Conservation (phyloP, 148 eudicot genomes). For the Euryodendron excelsum region DNA sequence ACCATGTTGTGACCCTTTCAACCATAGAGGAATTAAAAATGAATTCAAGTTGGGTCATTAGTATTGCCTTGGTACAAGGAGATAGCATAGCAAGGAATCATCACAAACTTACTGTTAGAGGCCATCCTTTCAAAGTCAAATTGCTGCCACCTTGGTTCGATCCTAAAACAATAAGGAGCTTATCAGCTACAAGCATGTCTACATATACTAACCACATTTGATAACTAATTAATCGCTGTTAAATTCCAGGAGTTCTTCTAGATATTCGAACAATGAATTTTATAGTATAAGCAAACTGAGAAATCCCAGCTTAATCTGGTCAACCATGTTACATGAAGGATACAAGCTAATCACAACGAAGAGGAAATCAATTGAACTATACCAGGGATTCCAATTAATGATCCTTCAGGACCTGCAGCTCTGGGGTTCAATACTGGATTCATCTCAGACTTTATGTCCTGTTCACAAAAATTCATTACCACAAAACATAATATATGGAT, state of each 20-base stretch:
- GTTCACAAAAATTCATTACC: conserved; percentile 17
- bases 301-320: background rate
- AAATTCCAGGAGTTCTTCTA: background rate
- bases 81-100: background rate
- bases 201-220: background rate
- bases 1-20: background rate
- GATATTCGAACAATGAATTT: background rate
- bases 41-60: background rate
- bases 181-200: conserved; percentile 21
- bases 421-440: conserved; percentile 48
- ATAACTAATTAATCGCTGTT: background rate
- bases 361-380: conserved; percentile 1
- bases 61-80: background rate
- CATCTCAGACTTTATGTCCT: conserved; percentile 60
- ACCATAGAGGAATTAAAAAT: background rate
- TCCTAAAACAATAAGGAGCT: conserved; percentile 36
- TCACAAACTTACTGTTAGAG: conserved; percentile 57
- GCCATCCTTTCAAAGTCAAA: conserved; percentile 77
- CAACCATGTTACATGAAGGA: background rate
- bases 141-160: conserved; percentile 58
- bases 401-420: conserved; percentile 54
- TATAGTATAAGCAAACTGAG: background rate
- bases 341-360: background rate
- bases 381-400: conserved; percentile 63
- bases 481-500: background rate